These are phyloP conservation scores for Tylopilus subfusipes DNA, from an alignment of 768 basidiomycete species.

Conservation along the genomic window DNA sequence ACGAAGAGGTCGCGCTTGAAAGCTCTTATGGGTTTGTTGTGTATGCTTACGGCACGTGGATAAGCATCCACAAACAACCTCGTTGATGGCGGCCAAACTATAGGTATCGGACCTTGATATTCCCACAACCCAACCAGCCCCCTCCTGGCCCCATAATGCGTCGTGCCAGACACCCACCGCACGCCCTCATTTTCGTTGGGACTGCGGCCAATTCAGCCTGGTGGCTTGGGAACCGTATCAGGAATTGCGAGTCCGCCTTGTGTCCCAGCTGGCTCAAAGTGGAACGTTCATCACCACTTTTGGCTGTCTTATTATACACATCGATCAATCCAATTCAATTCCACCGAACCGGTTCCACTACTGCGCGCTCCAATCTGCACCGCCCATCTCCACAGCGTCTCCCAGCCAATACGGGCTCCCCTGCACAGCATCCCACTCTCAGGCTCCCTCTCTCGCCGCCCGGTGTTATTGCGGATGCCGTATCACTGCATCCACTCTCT, in stretches of 20 bases:
- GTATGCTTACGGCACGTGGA: conserved; percentile 35
- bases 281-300: conserved; percentile 15
- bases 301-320: conserved; percentile 23
- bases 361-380: conserved; percentile 14
- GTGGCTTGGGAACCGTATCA: conserved; percentile 31
- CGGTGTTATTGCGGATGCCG: conserved; percentile 22
- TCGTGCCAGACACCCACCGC: background rate
- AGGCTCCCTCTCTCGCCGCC: background rate
- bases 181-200: background rate
- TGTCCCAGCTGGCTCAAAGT: conserved; percentile 23
- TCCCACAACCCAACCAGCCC: background rate
- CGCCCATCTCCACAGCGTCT: conserved; percentile 18
- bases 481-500: conserved; percentile 4
- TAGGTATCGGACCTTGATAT: conserved; percentile 26
- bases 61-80: conserved; percentile 36
- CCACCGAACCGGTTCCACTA: conserved; percentile 14
- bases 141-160: background rate
- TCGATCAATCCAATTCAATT: conserved; percentile 17
- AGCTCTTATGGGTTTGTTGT: conserved; percentile 34
- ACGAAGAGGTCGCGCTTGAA: conserved; percentile 32
- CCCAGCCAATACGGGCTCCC: background rate
- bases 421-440: conserved; percentile 3
- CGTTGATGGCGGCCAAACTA: conserved; percentile 29
- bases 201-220: background rate
- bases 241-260: conserved; percentile 25